These are phyloP conservation scores for Penicillium subrubescens DNA, from an alignment of 495 filamentous ascomycete species.

Conservation along the genomic window DNA sequence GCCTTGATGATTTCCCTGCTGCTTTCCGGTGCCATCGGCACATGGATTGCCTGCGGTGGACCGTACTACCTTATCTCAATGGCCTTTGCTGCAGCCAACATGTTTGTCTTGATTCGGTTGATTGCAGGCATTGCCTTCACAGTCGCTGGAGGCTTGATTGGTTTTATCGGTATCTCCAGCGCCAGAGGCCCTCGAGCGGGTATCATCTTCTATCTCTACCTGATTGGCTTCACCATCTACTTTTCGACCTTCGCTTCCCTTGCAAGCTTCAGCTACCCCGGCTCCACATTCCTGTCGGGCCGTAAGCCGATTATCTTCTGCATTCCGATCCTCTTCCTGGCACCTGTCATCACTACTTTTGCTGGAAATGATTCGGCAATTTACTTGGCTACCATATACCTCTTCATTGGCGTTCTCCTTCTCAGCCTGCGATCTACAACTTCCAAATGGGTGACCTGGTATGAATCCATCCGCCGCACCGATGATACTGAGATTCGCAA, in stretches of 20 bases:
- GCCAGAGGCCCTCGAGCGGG: constrained; percentile 41
- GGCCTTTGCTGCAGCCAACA: constrained; percentile 62
- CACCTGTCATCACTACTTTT: constrained; percentile 50
- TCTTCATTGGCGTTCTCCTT: constrained; percentile 46
- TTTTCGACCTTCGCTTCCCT: constrained; percentile 53
- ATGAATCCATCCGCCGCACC: constrained; percentile 46
- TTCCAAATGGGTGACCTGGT: constrained; percentile 56
- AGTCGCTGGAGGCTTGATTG: constrained; percentile 48
- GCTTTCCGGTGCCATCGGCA: constrained; percentile 58
- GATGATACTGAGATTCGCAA: constrained; percentile 51
- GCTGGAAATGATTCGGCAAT: constrained; percentile 48
- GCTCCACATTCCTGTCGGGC: constrained; percentile 53
- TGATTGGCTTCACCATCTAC: constrained; percentile 52
- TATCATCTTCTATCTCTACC: constrained; percentile 53
- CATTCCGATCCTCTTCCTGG: constrained; percentile 51
- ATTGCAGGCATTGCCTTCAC: constrained; percentile 61
- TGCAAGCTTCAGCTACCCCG: constrained; percentile 59
- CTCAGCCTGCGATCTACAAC: constrained; percentile 47
- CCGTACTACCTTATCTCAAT: constrained; percentile 62
- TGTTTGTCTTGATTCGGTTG: constrained; percentile 60
- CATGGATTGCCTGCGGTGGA: constrained; percentile 60
- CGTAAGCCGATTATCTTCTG: constrained; percentile 47
- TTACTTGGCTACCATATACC: constrained; percentile 50
- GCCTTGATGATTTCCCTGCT: constrained; percentile 60
- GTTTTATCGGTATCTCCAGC: constrained; percentile 49